Evolutionary conservation across 495 filamentous ascomycete species (phyloP), one percentile per base, ranked within the genome.

Genomic region (Talaromyces nanjingensis): DNA sequence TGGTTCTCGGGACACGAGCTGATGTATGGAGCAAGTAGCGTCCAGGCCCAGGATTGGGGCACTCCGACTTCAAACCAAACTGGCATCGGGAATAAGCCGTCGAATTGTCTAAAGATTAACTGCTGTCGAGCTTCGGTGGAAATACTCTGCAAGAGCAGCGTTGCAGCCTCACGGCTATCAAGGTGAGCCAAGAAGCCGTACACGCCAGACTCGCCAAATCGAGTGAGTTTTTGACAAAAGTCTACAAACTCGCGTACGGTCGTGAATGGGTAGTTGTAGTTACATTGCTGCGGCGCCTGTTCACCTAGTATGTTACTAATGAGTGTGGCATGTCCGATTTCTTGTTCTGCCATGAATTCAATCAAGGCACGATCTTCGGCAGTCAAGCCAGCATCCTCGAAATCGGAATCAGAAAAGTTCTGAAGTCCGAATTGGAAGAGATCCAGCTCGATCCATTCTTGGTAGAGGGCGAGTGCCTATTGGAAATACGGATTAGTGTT

Each of bases 401-500:
- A 96, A 3, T 96, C 89, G 12, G 85, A 77, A 0, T 77, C 84
- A 1, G 83, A 84, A 76, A 93, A 96, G 0, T 79, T 83, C 1
- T 81, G 82, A 18, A 96, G 79, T 18, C 88, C 91, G 70, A 91
- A 84, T 69, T 91, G 87, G 84, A 96, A 97, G 16, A 93, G 81
- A 70, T 96, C 92, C 0, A 96, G 79, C 72, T 96, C 92, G 65
- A 94, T 92, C 80, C 83, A 96, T 76, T 96, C 92, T 65, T 92
- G 87, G 68, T 92, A 91, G 2, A 93, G 76, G 6, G 79, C 88
- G 7, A 93, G 81, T 6, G 78, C 74, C 76, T 79, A 68, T 72
- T 33, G n/a, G n/a, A n/a, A 33, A 33, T 0, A 79, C 67, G 67
- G 4, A 6, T 39, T 54, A 73, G 69, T 63, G 75, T 71, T 66